Base-by-base conservation (phyloP, 305 asterid genomes). In the Fraxinus xanthoxyloides region DNA sequence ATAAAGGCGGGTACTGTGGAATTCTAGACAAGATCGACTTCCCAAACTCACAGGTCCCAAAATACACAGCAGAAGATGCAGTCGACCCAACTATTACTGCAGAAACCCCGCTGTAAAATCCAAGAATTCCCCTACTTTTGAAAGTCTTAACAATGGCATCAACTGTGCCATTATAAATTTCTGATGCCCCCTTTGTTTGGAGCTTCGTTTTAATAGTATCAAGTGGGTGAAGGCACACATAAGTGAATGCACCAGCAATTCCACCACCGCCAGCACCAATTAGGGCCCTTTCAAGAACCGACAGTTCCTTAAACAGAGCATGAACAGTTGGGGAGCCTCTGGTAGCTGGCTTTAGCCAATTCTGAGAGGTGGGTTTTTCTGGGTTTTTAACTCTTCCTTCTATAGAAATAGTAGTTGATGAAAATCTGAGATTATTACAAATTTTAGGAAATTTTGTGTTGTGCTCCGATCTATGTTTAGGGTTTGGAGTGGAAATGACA, bases 21-120 rank as follows among this genome's bases (percentile, higher is more conserved):
- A 90, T 81, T 85, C 87, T 91, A 4, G 98, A 91, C 85, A 96
- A 80, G 59, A 96, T 61, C 38, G 98, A 95, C 83, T 95, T 95
- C 0, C 99, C 99, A 82, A 94, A 94, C 87, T 95, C 98, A 83
- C 99, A 95, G 5, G 98, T 96, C 61, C 99, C 98, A 81, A 96
- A 96, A 74, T 96, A 96, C 69, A 96, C 95, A n/a, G 98, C 98
- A 32, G 99, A 96, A 2, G 98, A 96, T 77, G 92, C 92, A 0
- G 99, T 91, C 9, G 99, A 95, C 4, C 99, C 98, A n/a, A 94
- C 97, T 77, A 95, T 93, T 7, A 95, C 99, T 0, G 97, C 99
- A 1, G 98, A 94, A 72, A 95, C 91, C 32, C 99, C 99, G 23
- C 99, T 90, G 76, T 95, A 94, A 85, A 95, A 95, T n/a, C 99